Percentiles rank a stretch among this genome's conserved stretches.
phyloP scores from a whole-genome alignment of 176 grass and related monocot species.

The Panicum miliaceum region DNA sequence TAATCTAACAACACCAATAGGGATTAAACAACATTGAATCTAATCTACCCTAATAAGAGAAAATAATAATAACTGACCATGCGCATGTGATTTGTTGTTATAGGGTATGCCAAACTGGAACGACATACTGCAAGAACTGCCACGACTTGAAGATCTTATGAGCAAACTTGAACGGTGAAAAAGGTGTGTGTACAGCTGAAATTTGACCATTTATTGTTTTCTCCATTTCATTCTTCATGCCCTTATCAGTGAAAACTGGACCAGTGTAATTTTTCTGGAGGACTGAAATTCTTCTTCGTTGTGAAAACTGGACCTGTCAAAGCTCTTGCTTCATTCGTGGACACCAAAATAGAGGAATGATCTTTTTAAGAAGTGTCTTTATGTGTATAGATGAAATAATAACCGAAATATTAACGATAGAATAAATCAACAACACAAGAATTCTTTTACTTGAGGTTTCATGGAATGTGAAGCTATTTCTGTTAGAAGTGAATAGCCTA shows the following conservation, averaged over 20 bases:
- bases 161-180: conserved; percentile 92
- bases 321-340: background rate
- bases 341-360: background rate
- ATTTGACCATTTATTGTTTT: conserved; percentile 9
- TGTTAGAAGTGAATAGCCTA: background rate
- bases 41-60: background rate
- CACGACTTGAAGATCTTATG: conserved; percentile 75
- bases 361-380: background rate
- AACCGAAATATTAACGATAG: background rate
- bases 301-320: background rate
- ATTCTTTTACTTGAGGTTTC: background rate
- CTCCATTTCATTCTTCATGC: background rate
- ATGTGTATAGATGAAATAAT: background rate
- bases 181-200: background rate
- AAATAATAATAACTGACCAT: conserved; percentile 10
- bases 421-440: background rate
- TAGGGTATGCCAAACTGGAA: conserved; percentile 96
- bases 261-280: background rate
- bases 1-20: background rate
- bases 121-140: conserved; percentile 76
- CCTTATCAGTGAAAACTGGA: background rate
- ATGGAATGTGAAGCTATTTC: background rate
- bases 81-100: conserved; percentile 17
- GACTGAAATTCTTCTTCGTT: background rate
- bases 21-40: conserved; percentile 13